Base-by-base conservation (phyloP, 305 asterid species). In the Fraxinus sp. region DNA sequence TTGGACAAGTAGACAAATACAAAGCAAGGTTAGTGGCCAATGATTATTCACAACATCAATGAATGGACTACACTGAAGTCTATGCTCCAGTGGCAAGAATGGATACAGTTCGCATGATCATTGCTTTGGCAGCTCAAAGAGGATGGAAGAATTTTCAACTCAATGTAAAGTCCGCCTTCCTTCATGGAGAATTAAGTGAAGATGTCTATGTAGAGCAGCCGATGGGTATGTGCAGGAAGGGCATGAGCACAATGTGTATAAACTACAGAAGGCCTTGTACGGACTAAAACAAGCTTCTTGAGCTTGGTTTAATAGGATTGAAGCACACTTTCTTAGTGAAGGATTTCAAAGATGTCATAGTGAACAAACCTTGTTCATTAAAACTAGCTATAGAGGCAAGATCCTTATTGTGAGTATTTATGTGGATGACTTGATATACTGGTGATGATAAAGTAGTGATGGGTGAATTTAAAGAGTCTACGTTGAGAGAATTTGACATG, bases 381-480 rank as follows among this genome's bases (percentile, higher is more conserved):
- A 78, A 52, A 10, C 68, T 1, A 77, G 13, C 20, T 14, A 11
- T 24, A 14, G 46, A 55, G 57, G 74, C 16, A 33, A 62, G 52
- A 77, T 55, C 33, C 37, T 78, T 26, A 49, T 78, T 26, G 55
- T 78, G n/a, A 78, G 75, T 78, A 5, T 78, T 44, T 44, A 44
- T 44, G 55, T 44, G n/a, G 55, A 44, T 44, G 55, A 44, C 55
- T 44, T 44, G 55, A 44, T 44, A 44, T 52, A 46, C 36, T 52
- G 72, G 36, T 30, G 52, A 77, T 52, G 70, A 77, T 52, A 35
- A 24, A 39, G n/a, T 18, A 0, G 0, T 77, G 70, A 35, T 52
- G 35, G 36, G 22, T 35, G 39, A 44, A 77, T 77, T 77, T 52
- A 44, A 52, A 32, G 22, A 24, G 20, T 77, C 36, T 24, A 46